phyloP scores from a whole-genome alignment of 768 basidiomycete genomes.

The Lentinula aciculospora region DNA sequence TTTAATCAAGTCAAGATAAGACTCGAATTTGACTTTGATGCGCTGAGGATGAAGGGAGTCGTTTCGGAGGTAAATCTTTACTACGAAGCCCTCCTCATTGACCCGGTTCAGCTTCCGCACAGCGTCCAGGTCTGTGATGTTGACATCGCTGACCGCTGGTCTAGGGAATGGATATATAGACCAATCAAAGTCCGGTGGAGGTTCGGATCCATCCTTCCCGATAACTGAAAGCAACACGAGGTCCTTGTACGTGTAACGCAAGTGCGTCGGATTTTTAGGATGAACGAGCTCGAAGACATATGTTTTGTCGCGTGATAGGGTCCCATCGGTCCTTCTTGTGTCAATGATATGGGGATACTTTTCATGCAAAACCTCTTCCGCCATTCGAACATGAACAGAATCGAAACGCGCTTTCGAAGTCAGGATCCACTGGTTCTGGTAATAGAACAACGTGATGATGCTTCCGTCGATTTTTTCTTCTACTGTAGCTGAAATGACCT shows the following conservation, averaged over 20 bases:
- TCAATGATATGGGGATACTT: constrained; percentile 3
- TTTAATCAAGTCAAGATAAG: constrained; percentile 6
- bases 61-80: constrained; percentile 7
- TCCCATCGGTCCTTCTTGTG: neutral
- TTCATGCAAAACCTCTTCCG: constrained; percentile 6
- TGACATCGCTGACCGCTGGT: constrained; percentile 1
- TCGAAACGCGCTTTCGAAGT: constrained; percentile 9
- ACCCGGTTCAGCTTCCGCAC: constrained; percentile 3
- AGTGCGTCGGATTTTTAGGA: constrained; percentile 1
- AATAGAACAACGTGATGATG: constrained; percentile 11
- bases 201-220: constrained; percentile 10
- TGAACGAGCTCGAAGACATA: constrained; percentile 12
- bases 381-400: constrained; percentile 5
- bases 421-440: constrained; percentile 7
- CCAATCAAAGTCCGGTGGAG: constrained; percentile 10
- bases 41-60: constrained; percentile 5
- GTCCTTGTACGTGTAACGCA: constrained; percentile 3
- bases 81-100: constrained; percentile 12
- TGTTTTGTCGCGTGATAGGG: constrained; percentile 7
- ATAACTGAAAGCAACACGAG: constrained; percentile 8
- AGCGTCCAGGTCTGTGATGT: neutral
- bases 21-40: constrained; percentile 12
- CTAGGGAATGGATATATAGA: constrained; percentile 10
- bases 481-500: neutral
- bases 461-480: constrained; percentile 13